phyloP scores from a whole-genome alignment of 352 stramenopile species.

The Phytopythium oedochilum region DNA sequence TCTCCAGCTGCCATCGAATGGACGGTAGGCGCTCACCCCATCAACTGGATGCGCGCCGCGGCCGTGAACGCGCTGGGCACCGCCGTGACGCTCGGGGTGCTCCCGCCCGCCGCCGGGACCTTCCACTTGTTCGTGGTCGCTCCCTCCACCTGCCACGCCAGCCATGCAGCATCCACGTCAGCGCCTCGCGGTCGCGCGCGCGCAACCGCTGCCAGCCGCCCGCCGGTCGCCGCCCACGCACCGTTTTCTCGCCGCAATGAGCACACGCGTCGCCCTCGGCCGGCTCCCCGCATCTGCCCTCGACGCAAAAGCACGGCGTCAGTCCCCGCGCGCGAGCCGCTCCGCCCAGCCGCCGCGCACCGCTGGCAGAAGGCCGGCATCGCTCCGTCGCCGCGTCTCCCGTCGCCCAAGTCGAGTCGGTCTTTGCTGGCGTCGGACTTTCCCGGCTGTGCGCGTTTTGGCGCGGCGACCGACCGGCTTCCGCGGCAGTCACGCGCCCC shows the following conservation, averaged over 20 bases:
- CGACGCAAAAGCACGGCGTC: constrained; percentile 1
- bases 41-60: constrained; percentile 39
- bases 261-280: constrained; percentile 42
- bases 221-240: constrained; percentile 15
- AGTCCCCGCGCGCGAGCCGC: constrained; percentile 4
- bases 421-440: too few relatives aligned
- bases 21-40: constrained; percentile 30
- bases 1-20: background rate
- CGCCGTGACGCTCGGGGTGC: constrained; percentile 38
- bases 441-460: too few relatives aligned
- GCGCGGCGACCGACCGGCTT: too few relatives aligned
- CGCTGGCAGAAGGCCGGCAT: constrained; percentile 74
- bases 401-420: too few relatives aligned
- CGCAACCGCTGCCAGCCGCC: background rate
- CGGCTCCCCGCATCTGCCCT: constrained; percentile 48
- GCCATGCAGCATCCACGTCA: too few relatives aligned
- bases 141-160: constrained; percentile 21
- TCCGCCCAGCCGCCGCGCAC: constrained; percentile 14
- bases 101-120: constrained; percentile 23
- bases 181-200: too few relatives aligned
- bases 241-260: constrained; percentile 60
- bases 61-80: constrained; percentile 65
- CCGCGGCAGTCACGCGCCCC: too few relatives aligned
- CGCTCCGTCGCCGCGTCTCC: constrained; percentile 11
- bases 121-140: constrained; percentile 47